A percentile compares a stretch with the other conserved stretches of the same genome.
Conservation (phyloP, 2,329 filamentous ascomycete genomes). For the Talaromyces sp. region DNA sequence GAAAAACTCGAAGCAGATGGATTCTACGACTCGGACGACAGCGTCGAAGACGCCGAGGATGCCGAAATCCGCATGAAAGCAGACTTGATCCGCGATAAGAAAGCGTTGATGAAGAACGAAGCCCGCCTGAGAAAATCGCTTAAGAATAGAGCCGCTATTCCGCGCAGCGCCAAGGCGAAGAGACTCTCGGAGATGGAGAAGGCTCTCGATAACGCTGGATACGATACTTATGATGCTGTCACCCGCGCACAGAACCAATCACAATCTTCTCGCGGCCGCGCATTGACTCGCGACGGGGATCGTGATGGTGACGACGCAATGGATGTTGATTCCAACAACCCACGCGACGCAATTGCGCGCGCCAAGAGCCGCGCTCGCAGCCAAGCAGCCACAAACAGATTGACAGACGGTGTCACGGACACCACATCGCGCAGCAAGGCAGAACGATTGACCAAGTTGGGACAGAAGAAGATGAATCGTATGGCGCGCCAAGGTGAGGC, state of each 20-base stretch:
- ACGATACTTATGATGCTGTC: conserved; percentile 70
- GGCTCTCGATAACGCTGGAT: conserved; percentile 77
- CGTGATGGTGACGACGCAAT: conserved; percentile 71
- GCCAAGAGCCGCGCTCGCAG: conserved; percentile 68
- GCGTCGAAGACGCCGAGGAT: conserved; percentile 83
- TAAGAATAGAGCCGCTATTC: conserved; percentile 95
- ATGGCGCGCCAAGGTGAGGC: conserved; percentile 96
- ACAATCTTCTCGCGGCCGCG: conserved; percentile 63
- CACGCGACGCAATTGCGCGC: conserved; percentile 54
- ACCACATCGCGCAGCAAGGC: conserved; percentile 68
- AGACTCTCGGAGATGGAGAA: conserved; percentile 82
- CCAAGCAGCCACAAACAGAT: conserved; percentile 49
- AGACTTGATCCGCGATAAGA: conserved; percentile 92
- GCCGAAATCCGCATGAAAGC: conserved; percentile 87
- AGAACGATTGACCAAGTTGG: conserved; percentile 79
- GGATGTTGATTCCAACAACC: conserved; percentile 46
- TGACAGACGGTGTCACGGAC: conserved; percentile 58
- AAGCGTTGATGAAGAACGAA: conserved; percentile 86
- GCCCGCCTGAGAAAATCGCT: conserved; percentile 92
- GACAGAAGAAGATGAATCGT: conserved; percentile 98
- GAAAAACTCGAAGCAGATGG: conserved; percentile 87
- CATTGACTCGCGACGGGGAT: conserved; percentile 60
- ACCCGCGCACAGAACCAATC: conserved; percentile 61
- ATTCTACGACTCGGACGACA: conserved; percentile 82
- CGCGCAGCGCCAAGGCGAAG: conserved; percentile 75